Conservation (phyloP, 768 basidiomycete species). For the Psilocybe sp. region DNA sequence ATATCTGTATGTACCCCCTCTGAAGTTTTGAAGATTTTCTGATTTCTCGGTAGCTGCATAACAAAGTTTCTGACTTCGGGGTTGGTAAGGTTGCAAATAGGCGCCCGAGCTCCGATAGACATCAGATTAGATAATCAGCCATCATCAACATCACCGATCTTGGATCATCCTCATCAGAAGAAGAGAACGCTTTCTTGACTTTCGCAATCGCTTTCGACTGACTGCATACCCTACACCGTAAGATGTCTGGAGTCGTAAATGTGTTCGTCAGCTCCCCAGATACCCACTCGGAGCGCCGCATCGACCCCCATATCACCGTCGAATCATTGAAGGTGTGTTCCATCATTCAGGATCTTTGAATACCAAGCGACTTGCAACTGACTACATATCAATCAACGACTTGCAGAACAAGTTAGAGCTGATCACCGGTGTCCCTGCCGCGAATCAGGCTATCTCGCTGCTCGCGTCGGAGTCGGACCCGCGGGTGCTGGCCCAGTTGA, state of each 20-base stretch:
- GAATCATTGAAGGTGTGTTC: slow-evolving; percentile 74
- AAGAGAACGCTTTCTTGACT: background rate
- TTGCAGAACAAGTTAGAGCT: slow-evolving; percentile 76
- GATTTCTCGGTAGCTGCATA: no score
- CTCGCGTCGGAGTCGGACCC: slow-evolving; percentile 55
- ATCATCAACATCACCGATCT: no score
- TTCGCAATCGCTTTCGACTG: background rate
- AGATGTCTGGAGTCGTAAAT: slow-evolving; percentile 42
- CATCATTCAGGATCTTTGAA: slow-evolving; percentile 3
- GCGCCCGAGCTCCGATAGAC: no score
- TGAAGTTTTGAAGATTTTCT: no score
- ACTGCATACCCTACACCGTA: background rate
- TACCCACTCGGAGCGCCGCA: slow-evolving; percentile 85
- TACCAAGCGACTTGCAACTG: slow-evolving; percentile 14
- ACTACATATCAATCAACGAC: no score
- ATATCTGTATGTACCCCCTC: no score
- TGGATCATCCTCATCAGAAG: background rate
- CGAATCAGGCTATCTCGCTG: slow-evolving; percentile 68
- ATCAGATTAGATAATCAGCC: no score
- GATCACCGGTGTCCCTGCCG: slow-evolving; percentile 84
- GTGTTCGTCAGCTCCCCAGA: slow-evolving; percentile 84
- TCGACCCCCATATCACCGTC: slow-evolving; percentile 74
- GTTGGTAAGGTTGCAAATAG: no score
- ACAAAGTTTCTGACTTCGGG: no score
- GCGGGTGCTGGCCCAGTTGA: slow-evolving; percentile 49